A percentile compares a stretch with the other conserved stretches of the same genome.
Evolutionary conservation across 1,284 basidiomycete species (phyloP).

Genomic region (Cystobasidiaceae sp.): DNA sequence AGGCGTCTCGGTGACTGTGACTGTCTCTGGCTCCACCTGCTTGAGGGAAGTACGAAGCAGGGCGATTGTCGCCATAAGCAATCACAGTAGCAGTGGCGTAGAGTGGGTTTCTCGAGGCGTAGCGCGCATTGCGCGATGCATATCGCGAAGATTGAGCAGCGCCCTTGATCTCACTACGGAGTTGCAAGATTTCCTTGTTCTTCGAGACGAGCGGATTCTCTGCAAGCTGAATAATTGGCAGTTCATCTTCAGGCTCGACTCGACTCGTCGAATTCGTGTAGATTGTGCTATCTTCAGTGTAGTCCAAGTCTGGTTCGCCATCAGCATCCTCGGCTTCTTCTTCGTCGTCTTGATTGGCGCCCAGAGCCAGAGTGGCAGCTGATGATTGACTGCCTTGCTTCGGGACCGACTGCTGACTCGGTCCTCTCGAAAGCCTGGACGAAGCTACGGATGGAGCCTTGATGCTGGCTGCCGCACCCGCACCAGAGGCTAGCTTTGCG

Average conservation of each 20-base stretch:
- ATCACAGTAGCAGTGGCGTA: neutral
- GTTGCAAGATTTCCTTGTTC: neutral
- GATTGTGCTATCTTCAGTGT: too few species aligned
- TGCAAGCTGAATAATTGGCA: neutral
- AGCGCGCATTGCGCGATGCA: slow-evolving; percentile 4
- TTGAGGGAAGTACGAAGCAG: neutral
- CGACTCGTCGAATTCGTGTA: too few species aligned
- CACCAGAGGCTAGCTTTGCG: neutral
- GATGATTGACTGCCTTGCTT: too few species aligned
- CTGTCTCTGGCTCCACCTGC: neutral
- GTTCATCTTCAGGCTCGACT: neutral
- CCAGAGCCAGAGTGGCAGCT: too few species aligned
- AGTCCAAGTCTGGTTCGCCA: too few species aligned
- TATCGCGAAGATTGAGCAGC: neutral
- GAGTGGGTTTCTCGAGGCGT: slow-evolving; percentile 6
- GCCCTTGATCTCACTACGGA: neutral
- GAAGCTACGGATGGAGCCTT: too few species aligned
- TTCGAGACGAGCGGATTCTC: slow-evolving; percentile 5
- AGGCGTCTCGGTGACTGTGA: neutral
- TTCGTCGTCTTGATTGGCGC: neutral
- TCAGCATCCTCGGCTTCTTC: slow-evolving; percentile 9
- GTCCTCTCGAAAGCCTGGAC: too few species aligned
- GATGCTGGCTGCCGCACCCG: neutral
- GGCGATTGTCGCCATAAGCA: neutral
- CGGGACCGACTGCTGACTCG: too few species aligned